Conservation (phyloP, 768 basidiomycete species). For the Suillus ampliporus region DNA sequence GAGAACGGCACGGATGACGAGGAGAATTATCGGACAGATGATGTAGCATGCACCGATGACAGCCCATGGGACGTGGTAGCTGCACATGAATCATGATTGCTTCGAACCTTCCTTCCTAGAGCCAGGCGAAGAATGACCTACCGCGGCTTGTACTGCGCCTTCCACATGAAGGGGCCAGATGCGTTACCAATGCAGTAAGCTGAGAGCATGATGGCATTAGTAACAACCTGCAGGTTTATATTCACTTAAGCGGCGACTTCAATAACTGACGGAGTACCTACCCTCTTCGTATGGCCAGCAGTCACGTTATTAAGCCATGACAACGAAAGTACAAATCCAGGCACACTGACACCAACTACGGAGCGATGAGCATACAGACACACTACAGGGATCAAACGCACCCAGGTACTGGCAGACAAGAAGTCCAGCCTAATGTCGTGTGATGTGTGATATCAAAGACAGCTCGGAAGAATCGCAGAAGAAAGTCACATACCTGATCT, state of each 20-base stretch:
- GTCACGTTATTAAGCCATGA: constrained; percentile 65
- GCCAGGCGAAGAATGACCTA: constrained; percentile 23
- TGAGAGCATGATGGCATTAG: constrained; percentile 67
- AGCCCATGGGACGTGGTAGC: constrained; percentile 72
- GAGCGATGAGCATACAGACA: neutral
- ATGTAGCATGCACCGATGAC: constrained; percentile 67
- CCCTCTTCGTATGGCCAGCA: constrained; percentile 67
- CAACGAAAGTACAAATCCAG: constrained; percentile 59
- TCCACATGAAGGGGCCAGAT: constrained; percentile 76
- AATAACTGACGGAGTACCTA: constrained; percentile 44
- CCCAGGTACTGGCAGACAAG: constrained; percentile 62
- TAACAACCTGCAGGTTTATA: constrained; percentile 14
- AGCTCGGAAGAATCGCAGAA: constrained; percentile 12
- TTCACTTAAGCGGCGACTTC: neutral
- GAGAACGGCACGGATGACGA: constrained; percentile 58
- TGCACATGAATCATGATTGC: constrained; percentile 24
- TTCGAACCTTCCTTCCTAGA: neutral
- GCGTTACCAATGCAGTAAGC: constrained; percentile 68
- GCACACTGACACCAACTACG: constrained; percentile 49
- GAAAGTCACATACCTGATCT: constrained; percentile 58
- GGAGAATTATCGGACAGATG: constrained; percentile 49
- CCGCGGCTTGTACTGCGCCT: constrained; percentile 37
- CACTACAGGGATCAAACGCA: constrained; percentile 22
- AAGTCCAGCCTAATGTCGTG: constrained; percentile 3
- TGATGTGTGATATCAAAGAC: too few species aligned